These are phyloP conservation scores for Tilletia caries DNA, from an alignment of 1,284 basidiomycete genomes.

Conservation along the genomic window DNA sequence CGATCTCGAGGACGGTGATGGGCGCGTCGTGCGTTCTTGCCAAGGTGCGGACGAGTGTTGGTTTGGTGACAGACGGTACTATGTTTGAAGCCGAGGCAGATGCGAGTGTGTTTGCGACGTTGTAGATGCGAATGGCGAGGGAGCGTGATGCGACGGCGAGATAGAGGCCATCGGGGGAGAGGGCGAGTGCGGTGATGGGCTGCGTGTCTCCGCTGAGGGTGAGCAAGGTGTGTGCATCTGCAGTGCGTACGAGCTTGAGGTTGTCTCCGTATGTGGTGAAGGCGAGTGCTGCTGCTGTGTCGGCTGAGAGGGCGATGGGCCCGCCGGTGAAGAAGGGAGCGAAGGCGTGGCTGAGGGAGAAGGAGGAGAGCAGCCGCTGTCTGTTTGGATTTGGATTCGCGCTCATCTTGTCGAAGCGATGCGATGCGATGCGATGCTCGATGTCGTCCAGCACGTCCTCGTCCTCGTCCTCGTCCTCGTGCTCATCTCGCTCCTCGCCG, in stretches of 20 bases:
- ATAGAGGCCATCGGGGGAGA: conserved; percentile 73
- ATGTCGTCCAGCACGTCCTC: background rate
- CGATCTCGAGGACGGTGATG: conserved; percentile 73
- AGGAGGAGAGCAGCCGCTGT: conserved; percentile 1
- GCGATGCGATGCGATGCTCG: background rate
- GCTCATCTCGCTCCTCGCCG: background rate
- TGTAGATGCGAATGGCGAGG: conserved; percentile 58
- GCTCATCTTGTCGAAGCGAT: no score
- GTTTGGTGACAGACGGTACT: conserved; percentile 18
- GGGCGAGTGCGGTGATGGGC: conserved; percentile 59
- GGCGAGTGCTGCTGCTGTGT: background rate
- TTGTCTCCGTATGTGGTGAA: conserved; percentile 10
- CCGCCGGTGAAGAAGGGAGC: conserved; percentile 52
- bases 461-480: background rate
- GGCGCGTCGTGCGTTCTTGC: conserved; percentile 85
- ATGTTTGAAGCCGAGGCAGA: conserved; percentile 6
- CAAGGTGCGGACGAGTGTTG: conserved; percentile 64
- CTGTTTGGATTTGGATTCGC: conserved; percentile 8
- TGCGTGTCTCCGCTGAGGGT: background rate
- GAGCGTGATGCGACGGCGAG: conserved; percentile 62
- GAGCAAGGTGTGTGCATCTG: background rate
- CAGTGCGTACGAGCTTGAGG: background rate
- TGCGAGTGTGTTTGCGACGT: conserved; percentile 44
- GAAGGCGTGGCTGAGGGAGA: conserved; percentile 21
- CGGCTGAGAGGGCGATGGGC: background rate